Conservation (phyloP, 1,139 yeast species). For the Hansenula lynferdii region DNA sequence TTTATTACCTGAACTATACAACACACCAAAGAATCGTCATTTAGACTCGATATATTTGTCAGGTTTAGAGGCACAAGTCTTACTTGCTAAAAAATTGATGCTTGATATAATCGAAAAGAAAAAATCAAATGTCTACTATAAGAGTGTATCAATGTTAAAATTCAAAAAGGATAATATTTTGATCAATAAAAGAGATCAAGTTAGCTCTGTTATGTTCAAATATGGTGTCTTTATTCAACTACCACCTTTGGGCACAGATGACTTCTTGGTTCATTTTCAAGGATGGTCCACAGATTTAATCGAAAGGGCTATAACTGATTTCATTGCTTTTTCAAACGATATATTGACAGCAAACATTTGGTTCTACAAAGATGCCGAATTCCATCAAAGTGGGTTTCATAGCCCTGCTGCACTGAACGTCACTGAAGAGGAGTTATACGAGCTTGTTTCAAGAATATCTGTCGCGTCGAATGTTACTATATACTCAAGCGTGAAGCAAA, state of each 20-base stretch:
- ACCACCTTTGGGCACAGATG: constrained; percentile 51
- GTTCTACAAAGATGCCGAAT: constrained; percentile 20
- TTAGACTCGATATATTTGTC: constrained; percentile 32
- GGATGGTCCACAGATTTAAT: constrained; percentile 51
- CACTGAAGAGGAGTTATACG: constrained; percentile 7
- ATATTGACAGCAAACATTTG: constrained; percentile 35
- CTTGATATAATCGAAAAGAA: constrained; percentile 35
- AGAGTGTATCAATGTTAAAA: constrained; percentile 40
- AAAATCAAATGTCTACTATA: constrained; percentile 41
- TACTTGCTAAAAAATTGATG: constrained; percentile 33
- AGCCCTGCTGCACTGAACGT: constrained; percentile 1
- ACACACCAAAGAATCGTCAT: constrained; percentile 13
- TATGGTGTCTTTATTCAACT: constrained; percentile 66
- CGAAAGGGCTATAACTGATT: constrained; percentile 48
- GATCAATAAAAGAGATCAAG: constrained; percentile 26
- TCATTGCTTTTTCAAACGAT: constrained; percentile 41
- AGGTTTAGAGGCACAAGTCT: constrained; percentile 40
- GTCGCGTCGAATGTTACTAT: constrained; percentile 25
- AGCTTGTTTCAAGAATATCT: constrained; percentile 7
- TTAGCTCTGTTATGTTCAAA: constrained; percentile 48
- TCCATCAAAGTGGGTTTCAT: constrained; percentile 11
- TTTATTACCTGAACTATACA: constrained; percentile 24
- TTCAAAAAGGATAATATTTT: constrained; percentile 43
- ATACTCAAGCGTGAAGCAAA: constrained; percentile 15
- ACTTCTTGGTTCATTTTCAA: constrained; percentile 44